Evolutionary conservation across 2,329 filamentous ascomycete species (phyloP).

Genomic region (Paraconiothyrium sp.): DNA sequence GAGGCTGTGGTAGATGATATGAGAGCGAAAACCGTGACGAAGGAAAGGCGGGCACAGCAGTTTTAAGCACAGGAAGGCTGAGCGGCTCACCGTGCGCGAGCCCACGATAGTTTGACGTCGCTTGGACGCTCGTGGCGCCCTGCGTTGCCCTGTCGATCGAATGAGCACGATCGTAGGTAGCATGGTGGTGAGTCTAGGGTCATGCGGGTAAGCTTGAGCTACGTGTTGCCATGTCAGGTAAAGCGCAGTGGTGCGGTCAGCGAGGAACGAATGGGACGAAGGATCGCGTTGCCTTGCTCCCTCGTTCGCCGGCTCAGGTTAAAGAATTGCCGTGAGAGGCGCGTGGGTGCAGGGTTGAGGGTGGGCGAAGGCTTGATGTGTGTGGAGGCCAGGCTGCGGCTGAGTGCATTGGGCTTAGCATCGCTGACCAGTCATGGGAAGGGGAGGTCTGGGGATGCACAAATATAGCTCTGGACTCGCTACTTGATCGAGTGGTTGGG

Average conservation of each 20-base stretch:
- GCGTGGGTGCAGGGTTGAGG: constrained; percentile 8
- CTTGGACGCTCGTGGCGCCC: constrained; percentile 14
- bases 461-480: constrained; percentile 22
- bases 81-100: constrained; percentile 18
- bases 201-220: constrained; percentile 22
- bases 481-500: constrained; percentile 5
- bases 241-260: constrained; percentile 15
- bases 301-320: constrained; percentile 13
- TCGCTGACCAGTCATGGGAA: constrained; percentile 10
- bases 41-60: constrained; percentile 16
- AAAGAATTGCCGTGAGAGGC: constrained; percentile 15
- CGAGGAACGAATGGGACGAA: constrained; percentile 19
- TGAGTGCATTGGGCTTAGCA: constrained; percentile 30
- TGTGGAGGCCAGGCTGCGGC: constrained; percentile 35
- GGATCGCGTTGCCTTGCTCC: constrained; percentile 11
- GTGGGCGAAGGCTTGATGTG: constrained; percentile 21
- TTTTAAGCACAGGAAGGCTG: constrained; percentile 22
- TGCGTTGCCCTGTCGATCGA: constrained; percentile 25
- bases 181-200: constrained; percentile 24
- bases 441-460: constrained; percentile 14
- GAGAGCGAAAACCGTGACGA: constrained; percentile 14
- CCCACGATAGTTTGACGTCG: constrained; percentile 23
- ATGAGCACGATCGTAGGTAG: constrained; percentile 16
- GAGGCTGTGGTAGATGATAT: constrained; percentile 5
- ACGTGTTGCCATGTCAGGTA: constrained; percentile 10